These are phyloP conservation scores for Colletotrichum nymphaeae DNA, from an alignment of 2,329 filamentous ascomycete species.

Conservation along the genomic window DNA sequence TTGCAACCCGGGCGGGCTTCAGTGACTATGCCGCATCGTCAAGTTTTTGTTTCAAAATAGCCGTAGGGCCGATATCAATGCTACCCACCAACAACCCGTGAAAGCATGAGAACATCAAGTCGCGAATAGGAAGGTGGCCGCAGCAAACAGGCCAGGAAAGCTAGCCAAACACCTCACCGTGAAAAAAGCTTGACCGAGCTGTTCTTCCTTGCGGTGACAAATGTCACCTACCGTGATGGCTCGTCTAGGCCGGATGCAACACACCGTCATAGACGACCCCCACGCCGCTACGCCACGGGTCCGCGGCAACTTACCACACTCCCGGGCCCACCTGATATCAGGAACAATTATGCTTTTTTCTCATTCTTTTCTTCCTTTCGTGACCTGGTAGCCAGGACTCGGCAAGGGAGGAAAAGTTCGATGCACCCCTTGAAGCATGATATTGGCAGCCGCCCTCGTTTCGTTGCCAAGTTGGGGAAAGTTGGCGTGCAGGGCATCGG, in stretches of 20 bases:
- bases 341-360: background rate
- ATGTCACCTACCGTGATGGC: background rate
- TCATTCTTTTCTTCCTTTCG: background rate
- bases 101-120: background rate
- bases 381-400: background rate
- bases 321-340: conserved; percentile 8
- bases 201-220: background rate
- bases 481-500: background rate
- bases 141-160: background rate
- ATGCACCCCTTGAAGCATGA: background rate
- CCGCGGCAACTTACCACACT: conserved; percentile 5
- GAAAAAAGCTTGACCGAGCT: background rate
- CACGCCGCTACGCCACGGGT: background rate
- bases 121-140: background rate
- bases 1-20: background rate
- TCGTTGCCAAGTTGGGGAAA: background rate
- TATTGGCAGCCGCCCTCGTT: background rate
- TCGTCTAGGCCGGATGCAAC: background rate
- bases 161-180: background rate
- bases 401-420: background rate
- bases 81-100: background rate
- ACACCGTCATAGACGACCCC: conserved; percentile 1
- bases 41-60: background rate
- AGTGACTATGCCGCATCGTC: background rate
- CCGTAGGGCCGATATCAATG: background rate